Conservation (phyloP, 768 basidiomycete genomes). For the Lactifluus subvellereus region DNA sequence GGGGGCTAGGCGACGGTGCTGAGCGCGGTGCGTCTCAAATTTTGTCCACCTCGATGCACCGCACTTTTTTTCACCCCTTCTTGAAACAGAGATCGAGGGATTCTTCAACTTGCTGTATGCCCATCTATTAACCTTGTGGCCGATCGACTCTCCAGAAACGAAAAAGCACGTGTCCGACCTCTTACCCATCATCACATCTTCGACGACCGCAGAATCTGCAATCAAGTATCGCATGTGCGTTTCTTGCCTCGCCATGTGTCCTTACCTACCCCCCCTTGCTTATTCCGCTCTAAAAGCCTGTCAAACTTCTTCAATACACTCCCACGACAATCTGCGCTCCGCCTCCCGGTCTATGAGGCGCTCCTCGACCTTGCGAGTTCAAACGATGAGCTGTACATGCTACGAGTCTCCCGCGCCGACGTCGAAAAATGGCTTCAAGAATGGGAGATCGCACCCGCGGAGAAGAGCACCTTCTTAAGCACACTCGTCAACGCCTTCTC, state of each 20-base stretch:
- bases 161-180: slow-evolving; percentile 46
- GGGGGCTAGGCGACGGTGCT: slow-evolving; percentile 65
- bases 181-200: slow-evolving; percentile 49
- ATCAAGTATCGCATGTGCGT: slow-evolving; percentile 75
- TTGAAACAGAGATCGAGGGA: slow-evolving; percentile 64
- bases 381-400: slow-evolving; percentile 55
- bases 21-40: slow-evolving; percentile 55
- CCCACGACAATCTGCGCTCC: slow-evolving; percentile 59
- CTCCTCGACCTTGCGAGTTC: slow-evolving; percentile 54
- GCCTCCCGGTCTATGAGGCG: slow-evolving; percentile 54
- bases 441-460: slow-evolving; percentile 59
- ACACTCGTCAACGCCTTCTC: slow-evolving; percentile 52
- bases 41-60: neutral
- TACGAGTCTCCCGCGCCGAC: slow-evolving; percentile 52
- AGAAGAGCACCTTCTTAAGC: slow-evolving; percentile 63
- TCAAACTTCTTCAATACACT: slow-evolving; percentile 79
- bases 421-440: slow-evolving; percentile 76
- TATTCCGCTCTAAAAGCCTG: slow-evolving; percentile 40
- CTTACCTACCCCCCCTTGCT: neutral
- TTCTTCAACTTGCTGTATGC: slow-evolving; percentile 82
- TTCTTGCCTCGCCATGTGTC: neutral
- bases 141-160: slow-evolving; percentile 49
- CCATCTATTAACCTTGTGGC: slow-evolving; percentile 59
- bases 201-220: slow-evolving; percentile 46
- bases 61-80: slow-evolving; percentile 3